These are phyloP conservation scores for Acacia melanoxylon DNA, from an alignment of 306 rosid species.

Conservation along the genomic window DNA sequence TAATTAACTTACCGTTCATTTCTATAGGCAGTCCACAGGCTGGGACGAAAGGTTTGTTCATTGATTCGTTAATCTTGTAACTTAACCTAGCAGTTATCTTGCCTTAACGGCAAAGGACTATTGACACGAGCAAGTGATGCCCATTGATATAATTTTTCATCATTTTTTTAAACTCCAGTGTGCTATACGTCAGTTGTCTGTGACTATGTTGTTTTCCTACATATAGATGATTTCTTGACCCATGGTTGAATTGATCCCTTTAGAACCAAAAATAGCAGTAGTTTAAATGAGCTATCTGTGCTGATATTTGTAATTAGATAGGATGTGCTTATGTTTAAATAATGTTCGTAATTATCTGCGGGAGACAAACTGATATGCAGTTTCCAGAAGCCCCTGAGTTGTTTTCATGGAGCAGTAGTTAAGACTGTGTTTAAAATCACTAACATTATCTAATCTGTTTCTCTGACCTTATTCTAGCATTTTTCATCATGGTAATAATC, in stretches of 20 bases:
- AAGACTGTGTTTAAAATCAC: neutral
- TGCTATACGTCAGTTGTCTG: neutral
- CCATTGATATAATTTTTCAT: neutral
- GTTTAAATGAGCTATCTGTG: neutral
- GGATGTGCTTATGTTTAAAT: neutral
- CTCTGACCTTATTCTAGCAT: neutral
- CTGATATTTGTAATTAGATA: neutral
- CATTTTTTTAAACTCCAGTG: neutral
- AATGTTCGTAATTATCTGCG: neutral
- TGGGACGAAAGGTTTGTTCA: neutral
- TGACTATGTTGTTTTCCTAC: conserved; percentile 14
- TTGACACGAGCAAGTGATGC: neutral
- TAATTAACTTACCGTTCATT: neutral
- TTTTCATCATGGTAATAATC: neutral
- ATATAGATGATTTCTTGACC: neutral
- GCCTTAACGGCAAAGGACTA: neutral
- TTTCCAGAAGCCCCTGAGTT: neutral
- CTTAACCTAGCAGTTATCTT: neutral
- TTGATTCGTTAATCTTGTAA: neutral
- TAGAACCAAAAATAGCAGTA: neutral
- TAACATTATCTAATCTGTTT: neutral
- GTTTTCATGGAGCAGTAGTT: neutral
- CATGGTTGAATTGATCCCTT: neutral
- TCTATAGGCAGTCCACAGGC: neutral
- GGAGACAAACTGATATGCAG: neutral